A percentile compares a stretch with the other conserved stretches of the same genome.
Evolutionary conservation across 768 basidiomycete species (phyloP).

Genomic region (Candolleomyces eurysporus): DNA sequence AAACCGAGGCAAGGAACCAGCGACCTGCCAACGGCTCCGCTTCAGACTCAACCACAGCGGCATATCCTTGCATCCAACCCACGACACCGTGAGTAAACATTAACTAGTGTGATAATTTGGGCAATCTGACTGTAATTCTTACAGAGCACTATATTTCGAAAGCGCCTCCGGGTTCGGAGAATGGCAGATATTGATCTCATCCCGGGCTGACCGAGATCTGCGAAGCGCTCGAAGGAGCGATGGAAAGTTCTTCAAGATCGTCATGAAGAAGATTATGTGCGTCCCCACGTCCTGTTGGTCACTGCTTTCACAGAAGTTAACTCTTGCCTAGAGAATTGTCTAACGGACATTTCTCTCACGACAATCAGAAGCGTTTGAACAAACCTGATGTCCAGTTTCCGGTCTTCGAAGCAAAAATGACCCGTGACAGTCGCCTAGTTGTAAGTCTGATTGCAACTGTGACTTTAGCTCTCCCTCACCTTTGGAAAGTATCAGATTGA

Average conservation of each 20-base stretch:
- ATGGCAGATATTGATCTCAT: slow-evolving; percentile 60
- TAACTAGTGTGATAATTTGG: neutral
- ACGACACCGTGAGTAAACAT: slow-evolving; percentile 44
- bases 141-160: slow-evolving; percentile 54
- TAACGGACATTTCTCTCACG: slow-evolving; percentile 63
- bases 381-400: slow-evolving; percentile 45
- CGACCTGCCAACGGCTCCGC: slow-evolving; percentile 3
- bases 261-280: slow-evolving; percentile 69
- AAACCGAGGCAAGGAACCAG: neutral
- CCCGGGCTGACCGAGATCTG: slow-evolving; percentile 46
- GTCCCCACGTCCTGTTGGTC: slow-evolving; percentile 10
- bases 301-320: neutral
- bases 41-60: neutral
- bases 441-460: slow-evolving; percentile 26
- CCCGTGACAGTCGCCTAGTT: slow-evolving; percentile 46
- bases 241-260: slow-evolving; percentile 45
- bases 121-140: too few species aligned
- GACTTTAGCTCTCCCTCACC: neutral
- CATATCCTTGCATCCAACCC: slow-evolving; percentile 46
- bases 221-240: slow-evolving; percentile 46
- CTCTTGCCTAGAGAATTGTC: slow-evolving; percentile 55
- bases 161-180: slow-evolving; percentile 59
- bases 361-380: slow-evolving; percentile 63
- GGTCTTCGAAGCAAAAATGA: slow-evolving; percentile 70
- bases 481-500: slow-evolving; percentile 46